Percentiles rank a stretch among this genome's conserved stretches.
These are phyloP conservation scores for Scleroderma bovista DNA, from an alignment of 768 basidiomycete species.

Conservation along the genomic window DNA sequence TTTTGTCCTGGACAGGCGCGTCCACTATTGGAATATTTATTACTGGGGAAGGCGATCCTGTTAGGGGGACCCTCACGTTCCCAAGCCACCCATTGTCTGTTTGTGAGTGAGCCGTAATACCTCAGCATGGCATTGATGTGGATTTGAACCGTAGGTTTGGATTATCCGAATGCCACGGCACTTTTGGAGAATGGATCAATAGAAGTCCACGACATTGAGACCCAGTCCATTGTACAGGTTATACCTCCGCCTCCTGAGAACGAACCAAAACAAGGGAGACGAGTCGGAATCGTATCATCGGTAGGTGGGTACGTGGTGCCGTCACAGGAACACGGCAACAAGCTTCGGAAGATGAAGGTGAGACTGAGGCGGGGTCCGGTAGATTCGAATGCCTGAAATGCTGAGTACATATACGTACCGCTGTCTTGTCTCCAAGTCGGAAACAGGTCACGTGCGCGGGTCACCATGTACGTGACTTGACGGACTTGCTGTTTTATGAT, in stretches of 20 bases:
- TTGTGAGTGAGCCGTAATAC: constrained; percentile 43
- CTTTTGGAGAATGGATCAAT: constrained; percentile 76
- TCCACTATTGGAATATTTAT: constrained; percentile 85
- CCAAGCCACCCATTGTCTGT: constrained; percentile 68
- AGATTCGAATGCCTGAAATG: too few relatives aligned
- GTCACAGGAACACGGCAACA: constrained; percentile 34
- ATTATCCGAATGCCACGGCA: constrained; percentile 76
- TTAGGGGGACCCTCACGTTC: constrained; percentile 88
- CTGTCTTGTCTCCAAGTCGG: too few relatives aligned
- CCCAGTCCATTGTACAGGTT: constrained; percentile 66
- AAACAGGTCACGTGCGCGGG: too few relatives aligned
- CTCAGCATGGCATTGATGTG: neutral
- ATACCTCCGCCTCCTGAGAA: constrained; percentile 43
- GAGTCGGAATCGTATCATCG: constrained; percentile 23
- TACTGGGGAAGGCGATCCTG: constrained; percentile 78
- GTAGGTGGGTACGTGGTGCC: constrained; percentile 38
- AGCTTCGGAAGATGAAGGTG: constrained; percentile 32
- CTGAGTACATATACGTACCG: too few relatives aligned
- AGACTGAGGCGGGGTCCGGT: constrained; percentile 15
- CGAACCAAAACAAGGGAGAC: constrained; percentile 20
- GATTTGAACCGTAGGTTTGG: constrained; percentile 48
- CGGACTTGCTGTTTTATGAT: too few relatives aligned
- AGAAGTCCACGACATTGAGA: constrained; percentile 76
- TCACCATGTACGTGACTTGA: too few relatives aligned
- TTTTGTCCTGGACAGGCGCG: constrained; percentile 79